Evolutionary conservation across 2,329 filamentous ascomycete species (phyloP).

Genomic region (Niveomyces coronatus): DNA sequence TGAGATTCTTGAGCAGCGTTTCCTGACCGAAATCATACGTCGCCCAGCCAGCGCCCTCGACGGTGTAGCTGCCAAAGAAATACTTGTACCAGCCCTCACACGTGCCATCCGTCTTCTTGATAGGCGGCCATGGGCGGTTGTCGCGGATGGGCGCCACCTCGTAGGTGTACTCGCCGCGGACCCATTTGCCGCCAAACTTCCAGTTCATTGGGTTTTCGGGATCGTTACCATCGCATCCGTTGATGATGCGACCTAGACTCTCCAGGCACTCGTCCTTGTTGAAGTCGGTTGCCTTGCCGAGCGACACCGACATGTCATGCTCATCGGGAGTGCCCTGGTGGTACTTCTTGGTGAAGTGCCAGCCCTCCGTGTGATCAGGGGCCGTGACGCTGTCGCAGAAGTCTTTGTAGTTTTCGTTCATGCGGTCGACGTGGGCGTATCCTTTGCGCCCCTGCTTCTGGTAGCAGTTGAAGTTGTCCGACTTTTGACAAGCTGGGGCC

Average conservation of each 20-base stretch:
- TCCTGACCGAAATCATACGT: conserved; percentile 17
- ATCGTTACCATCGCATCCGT: conserved; percentile 19
- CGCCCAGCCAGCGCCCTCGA: conserved; percentile 18
- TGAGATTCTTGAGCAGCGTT: conserved; percentile 14
- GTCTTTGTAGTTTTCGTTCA: conserved; percentile 18
- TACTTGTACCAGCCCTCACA: conserved; percentile 16
- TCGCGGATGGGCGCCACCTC: conserved; percentile 13
- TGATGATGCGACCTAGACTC: conserved; percentile 15
- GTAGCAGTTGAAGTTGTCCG: conserved; percentile 19
- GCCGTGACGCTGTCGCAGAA: conserved; percentile 18
- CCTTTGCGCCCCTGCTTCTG: conserved; percentile 14
- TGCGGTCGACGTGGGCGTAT: conserved; percentile 14
- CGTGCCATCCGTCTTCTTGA: conserved; percentile 12
- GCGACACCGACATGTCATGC: conserved; percentile 13
- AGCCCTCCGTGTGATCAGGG: conserved; percentile 13
- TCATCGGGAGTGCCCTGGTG: conserved; percentile 20
- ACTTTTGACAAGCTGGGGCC: conserved; percentile 9
- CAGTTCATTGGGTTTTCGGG: conserved; percentile 21
- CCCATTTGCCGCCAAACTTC: conserved; percentile 19
- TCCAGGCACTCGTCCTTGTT: conserved; percentile 15
- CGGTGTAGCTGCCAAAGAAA: conserved; percentile 13
- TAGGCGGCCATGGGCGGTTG: conserved; percentile 17
- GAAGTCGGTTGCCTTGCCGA: conserved; percentile 10
- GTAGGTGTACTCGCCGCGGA: conserved; percentile 18
- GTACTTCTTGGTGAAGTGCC: conserved; percentile 16